Evolutionary conservation across 2,329 filamentous ascomycete species (phyloP), one percentile per base, ranked within the genome.

Genomic region (Rhexocercosporidium sp.): DNA sequence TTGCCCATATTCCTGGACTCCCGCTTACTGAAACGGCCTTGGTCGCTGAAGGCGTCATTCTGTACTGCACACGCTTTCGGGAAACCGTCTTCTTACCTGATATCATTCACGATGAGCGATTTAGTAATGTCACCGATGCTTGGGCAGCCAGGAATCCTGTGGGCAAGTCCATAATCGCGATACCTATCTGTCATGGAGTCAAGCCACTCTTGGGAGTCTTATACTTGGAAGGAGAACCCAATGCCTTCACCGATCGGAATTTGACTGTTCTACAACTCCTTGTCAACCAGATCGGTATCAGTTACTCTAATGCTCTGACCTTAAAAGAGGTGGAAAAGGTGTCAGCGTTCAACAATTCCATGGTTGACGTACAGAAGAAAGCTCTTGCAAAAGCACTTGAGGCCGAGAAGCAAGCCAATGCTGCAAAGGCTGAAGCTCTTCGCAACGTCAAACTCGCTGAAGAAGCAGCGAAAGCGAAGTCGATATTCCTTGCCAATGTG

Each of bases 391-490:
- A 93, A 75, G 92, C 92, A 14, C 84, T 89, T 64, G 87, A 90
- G 68, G 90, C 92, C 0, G 91, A 94, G 77, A 85, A 85, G 68
- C 93, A 94, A 77, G 92, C 92, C 11, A 93, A 93, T 77, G 82
- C 86, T 62, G 92, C 92, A 0, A 91, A 94, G 77, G 88, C 90
- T 0, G 88, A 93, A 75, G 92, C 92, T 8, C 88, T 92, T 75
- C 87, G 90, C 68, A 93, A 93, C 77, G 91, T 94, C 76, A 90
- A 92, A 78, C 84, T 94, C 46, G 93, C 93, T 18, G 92, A 95
- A 76, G 92, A 95, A 77, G 92, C 92, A 12, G 91, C 92, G 25
- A 93, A 92, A 78, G 92, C 92, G 46, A 95, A 95, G 77, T 91
- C 89, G 2, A 92, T 94, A 66, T 95, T 95, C 79, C 81, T 92